These are phyloP conservation scores for Vararia minispora DNA, from an alignment of 768 basidiomycete genomes.

Conservation along the genomic window DNA sequence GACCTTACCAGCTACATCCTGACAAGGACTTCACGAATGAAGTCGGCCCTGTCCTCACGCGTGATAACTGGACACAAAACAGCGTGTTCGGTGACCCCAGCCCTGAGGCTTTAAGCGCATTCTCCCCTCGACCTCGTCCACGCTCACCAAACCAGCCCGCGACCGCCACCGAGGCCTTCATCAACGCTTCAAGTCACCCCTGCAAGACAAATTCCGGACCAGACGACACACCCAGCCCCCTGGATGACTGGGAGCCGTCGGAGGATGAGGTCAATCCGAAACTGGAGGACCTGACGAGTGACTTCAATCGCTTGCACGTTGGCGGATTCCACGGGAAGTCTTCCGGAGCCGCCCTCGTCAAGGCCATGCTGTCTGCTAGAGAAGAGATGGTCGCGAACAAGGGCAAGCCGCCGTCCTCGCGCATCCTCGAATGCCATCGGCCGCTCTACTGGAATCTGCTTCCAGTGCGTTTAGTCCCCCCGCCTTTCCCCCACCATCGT, in stretches of 20 bases:
- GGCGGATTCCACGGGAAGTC: constrained; percentile 32
- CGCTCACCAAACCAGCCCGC: no score
- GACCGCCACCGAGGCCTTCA: no score
- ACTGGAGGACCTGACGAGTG: constrained; percentile 20
- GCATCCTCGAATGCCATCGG: constrained; percentile 26
- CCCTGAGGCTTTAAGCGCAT: constrained; percentile 1
- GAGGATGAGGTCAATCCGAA: no score
- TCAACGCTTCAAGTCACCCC: neutral
- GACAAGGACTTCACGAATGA: constrained; percentile 52
- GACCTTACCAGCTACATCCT: constrained; percentile 42
- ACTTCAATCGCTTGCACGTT: constrained; percentile 20
- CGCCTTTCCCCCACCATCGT: neutral
- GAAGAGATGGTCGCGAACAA: constrained; percentile 23
- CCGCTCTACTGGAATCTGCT: constrained; percentile 42
- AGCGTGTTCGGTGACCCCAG: no score
- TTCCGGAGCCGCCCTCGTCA: constrained; percentile 29
- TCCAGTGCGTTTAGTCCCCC: constrained; percentile 24
- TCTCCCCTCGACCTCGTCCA: constrained; percentile 3
- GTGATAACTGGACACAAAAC: constrained; percentile 23
- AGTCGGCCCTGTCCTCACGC: constrained; percentile 34
- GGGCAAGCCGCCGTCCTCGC: neutral
- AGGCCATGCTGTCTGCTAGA: constrained; percentile 31
- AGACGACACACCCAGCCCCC: constrained; percentile 7
- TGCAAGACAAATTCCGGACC: no score
- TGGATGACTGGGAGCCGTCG: no score